Percentiles rank a stretch among this genome's conserved stretches.
phyloP scores from a whole-genome alignment of 1,284 basidiomycete species.

The Fomitopsis betulina region DNA sequence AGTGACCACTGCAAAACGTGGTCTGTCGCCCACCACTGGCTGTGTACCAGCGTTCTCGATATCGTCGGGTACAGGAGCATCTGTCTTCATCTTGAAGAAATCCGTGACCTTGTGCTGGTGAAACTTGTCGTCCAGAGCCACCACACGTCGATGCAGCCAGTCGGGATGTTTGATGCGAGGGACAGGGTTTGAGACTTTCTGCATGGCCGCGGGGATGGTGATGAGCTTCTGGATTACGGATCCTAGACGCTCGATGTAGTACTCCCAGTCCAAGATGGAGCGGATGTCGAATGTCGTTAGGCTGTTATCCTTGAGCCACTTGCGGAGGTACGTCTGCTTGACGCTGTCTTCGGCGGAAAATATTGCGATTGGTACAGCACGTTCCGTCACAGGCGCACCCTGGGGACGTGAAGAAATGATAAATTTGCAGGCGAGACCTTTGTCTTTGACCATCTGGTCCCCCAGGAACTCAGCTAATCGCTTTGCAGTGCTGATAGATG shows the following conservation, averaged over 20 bases:
- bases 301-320: conserved; percentile 94
- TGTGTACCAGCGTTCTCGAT: conserved; percentile 64
- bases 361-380: conserved; percentile 97
- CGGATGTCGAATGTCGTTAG: conserved; percentile 89
- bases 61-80: conserved; percentile 37
- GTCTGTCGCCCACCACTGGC: conserved; percentile 25
- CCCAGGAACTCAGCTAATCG: conserved; percentile 97
- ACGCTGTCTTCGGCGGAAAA: conserved; percentile 93
- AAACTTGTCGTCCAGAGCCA: conserved; percentile 91
- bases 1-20: conserved; percentile 52
- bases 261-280: conserved; percentile 96
- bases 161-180: conserved; percentile 96
- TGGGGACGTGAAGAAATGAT: conserved; percentile 95
- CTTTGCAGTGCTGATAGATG: conserved; percentile 94
- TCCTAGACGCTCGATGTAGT: conserved; percentile 97
- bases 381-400: conserved; percentile 95
- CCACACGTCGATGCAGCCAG: conserved; percentile 92
- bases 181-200: conserved; percentile 95
- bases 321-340: conserved; percentile 88
- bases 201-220: conserved; percentile 98
- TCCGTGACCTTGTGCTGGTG: conserved; percentile 97
- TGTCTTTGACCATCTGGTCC: conserved; percentile 99
- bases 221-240: conserved; percentile 99
- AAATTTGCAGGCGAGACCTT: conserved; percentile 97
- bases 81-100: conserved; percentile 73